Evolutionary conservation across 768 basidiomycete species (phyloP), one percentile per base, ranked within the genome.

Genomic region (Hygrocybe coccinea): DNA sequence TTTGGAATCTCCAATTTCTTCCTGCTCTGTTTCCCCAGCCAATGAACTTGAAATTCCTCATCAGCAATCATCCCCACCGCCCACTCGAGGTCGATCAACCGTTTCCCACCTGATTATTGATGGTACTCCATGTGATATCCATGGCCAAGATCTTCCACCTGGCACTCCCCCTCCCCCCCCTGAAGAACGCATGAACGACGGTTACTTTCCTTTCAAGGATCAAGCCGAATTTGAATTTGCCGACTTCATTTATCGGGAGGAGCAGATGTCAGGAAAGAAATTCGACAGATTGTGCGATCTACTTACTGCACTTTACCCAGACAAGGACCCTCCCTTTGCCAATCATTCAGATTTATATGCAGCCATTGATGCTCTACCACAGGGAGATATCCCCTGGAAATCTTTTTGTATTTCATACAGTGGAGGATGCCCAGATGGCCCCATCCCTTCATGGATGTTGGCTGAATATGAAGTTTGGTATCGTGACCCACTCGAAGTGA

Each of bases 391-490:
- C 2, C 62, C 60, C 3, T 70, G 69, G 73, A 25, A 70, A 25
- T 61, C 57, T 11, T 64, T 69, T 34, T 54, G 52, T 0, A 50
- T 60, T 5, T 6, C 14, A 8, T 68, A 67, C 55, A 50, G 50
- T 34, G 59, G 68, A 22, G 50, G 59, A 8, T n/a, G 50, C 52
- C 14, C 51, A 21, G 59, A 64, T 5, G 57, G 52, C 0, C 59
- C 63, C 43, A 50, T 59, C 12, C 63, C 71, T 8, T 37, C 64
- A 9, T 78, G 74, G 76, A 74, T 65, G 58, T 44, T 37, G 8
- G 54, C 54, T 2, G 41, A 51, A 10, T 70, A 68, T 57, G 61
- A 69, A 33, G 63, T 73, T 5, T 74, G 69, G 63, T 73, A 61
- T 52, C 62, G 72, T 0, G 60, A 76, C 53, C 66, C 71, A 1